These are phyloP conservation scores for Babesia sp. DNA, from an alignment of 169 alveolate species.

Conservation along the genomic window DNA sequence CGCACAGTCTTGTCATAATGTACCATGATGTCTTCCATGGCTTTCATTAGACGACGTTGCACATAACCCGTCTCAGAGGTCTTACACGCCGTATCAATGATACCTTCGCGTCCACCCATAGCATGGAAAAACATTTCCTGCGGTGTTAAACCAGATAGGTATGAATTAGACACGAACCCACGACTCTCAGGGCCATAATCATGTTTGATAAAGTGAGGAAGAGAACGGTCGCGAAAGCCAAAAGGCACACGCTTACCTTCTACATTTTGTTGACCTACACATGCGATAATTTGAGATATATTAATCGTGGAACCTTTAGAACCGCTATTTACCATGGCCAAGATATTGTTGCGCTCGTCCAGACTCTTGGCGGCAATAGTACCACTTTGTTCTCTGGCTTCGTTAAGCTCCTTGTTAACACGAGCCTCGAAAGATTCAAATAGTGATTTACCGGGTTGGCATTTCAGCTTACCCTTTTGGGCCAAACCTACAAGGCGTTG, in stretches of 20 bases:
- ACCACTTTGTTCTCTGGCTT: conserved; percentile 93
- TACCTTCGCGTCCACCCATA: conserved; percentile 99
- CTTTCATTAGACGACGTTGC: conserved; percentile 98
- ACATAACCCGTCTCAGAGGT: conserved; percentile 99
- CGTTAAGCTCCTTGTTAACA: conserved; percentile 93
- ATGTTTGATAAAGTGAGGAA: conserved; percentile 99
- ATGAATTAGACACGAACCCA: conserved; percentile 98
- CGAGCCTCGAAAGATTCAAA: conserved; percentile 97
- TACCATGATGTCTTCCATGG: conserved; percentile 99
- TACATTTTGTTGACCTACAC: conserved; percentile 99
- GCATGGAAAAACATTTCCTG: conserved; percentile 99
- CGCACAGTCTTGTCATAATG: conserved; percentile 99
- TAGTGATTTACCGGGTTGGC: conserved; percentile 98
- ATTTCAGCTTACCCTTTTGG: conserved; percentile 93
- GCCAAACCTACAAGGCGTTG: conserved; percentile 85
- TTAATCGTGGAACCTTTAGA: conserved; percentile 96
- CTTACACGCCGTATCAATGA: conserved; percentile 99
- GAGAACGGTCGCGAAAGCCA: conserved; percentile 96
- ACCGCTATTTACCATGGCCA: conserved; percentile 98
- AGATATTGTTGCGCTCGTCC: conserved; percentile 91
- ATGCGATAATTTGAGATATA: conserved; percentile 97
- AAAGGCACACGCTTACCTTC: conserved; percentile 99
- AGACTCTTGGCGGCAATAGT: conserved; percentile 91
- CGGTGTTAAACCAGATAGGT: conserved; percentile 95
- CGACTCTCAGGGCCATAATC: conserved; percentile 99